Evolutionary conservation across 2,329 filamentous ascomycete genomes (phyloP), one percentile per base, ranked within the genome.

Genomic region (Fusarium torulosum): DNA sequence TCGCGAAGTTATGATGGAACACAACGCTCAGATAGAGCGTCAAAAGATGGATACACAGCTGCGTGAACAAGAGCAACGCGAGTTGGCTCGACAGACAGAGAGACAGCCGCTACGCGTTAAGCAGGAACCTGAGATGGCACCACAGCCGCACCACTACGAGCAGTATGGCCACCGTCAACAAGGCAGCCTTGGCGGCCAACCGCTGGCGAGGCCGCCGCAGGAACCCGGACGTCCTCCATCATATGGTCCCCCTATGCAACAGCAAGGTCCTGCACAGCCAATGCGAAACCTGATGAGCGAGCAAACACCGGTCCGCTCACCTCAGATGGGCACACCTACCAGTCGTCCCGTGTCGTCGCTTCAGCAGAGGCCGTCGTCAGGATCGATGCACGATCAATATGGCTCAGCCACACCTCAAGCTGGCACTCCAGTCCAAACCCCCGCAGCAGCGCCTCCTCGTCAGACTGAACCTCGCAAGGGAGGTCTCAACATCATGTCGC

Each of bases 401-500:
- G 60, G 71, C 33, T 63, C 73, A 11, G 59, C 63, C 17, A 69
- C 76, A 19, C 70, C 77, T 44, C 72, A 74, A 37, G 65, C 77
- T 38, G 53, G 68, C 27, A 71, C 76, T 14, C 74, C 77, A n/a
- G 67, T 74, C 27, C 72, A 75, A 17, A 67, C 77, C n/a, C 66
- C 79, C 4, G 78, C 76, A 19, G 63, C 79, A 4, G 79, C 79
- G 27, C 74, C 81, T 11, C 72, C 81, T 21, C 76, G 81, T 27
- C 76, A 81, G 38, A 74, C 84, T 4, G 84, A 86, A 67, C 78
- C 78, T 45, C 82, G 84, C n/a, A 90, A 89, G 78, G 88, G 84
- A 27, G 88, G 84, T 9, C 89, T 87, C 15, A 90, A 80, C 65
- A 83, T 90, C 63, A 88, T 89, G 83, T 86, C 86, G 1, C 75